Evolutionary conservation across 345 rosid genomes (phyloP), one percentile per base, ranked within the genome.

Genomic region (Salix dunnii): DNA sequence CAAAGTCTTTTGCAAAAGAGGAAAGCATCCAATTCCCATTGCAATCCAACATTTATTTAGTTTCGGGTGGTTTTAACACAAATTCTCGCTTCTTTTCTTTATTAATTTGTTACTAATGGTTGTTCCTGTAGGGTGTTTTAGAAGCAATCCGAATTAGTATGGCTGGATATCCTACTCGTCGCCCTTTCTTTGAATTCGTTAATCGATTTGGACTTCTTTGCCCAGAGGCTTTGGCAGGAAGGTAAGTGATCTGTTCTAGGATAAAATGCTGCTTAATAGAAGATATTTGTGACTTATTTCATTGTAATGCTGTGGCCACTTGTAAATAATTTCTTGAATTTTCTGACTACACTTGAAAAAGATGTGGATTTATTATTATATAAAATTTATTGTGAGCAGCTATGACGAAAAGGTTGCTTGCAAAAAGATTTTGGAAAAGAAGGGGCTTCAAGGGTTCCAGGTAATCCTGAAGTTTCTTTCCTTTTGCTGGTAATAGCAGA

Each of bases 81-180:
- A 64, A 30, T 64, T 64, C 20, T 16, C 0, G 38, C n/a, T 5
- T 12, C n/a, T 30, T 72, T 71, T 78, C 62, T 74, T n/a, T 4
- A 28, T 58, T 79, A 46, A 58, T 6, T 65, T 68, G n/a, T 38
- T 49, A 31, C 74, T 79, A 49, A 74, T 68, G 55, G 63, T 61
- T 86, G 43, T 75, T 9, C 67, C 42, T 80, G 38, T 81, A 96
- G 98, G 99, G 99, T 84, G 99, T 96, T 80, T 74, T 92, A 74
- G 97, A 92, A 81, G 99, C 99, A 61, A 96, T 96, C 78, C 89
- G 98, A 87, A 96, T 96, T 79, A 96, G 99, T 78, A 91, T 96
- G 70, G 99, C 99, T 18, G 99, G 99, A 43, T 96, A 90, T 82
- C 99, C 99, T 65, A 96, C 99, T 83, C 96, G 99, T 20, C 87